Percentiles rank a stretch among this genome's conserved stretches.
Evolutionary conservation across 163 green algal species (phyloP).

Genomic region (Chloroidium sp.): DNA sequence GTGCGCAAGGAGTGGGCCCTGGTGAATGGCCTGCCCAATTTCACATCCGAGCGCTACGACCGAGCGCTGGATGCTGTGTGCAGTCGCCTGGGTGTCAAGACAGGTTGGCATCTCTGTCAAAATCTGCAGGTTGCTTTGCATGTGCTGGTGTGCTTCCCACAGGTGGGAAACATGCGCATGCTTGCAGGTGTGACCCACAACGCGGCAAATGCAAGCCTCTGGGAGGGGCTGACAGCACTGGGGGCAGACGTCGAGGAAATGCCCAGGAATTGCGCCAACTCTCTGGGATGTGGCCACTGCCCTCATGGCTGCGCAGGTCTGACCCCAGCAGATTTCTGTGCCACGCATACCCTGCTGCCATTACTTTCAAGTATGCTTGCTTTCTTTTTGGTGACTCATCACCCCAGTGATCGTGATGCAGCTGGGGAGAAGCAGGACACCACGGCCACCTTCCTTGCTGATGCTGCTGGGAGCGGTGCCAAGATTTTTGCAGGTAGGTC

Average conservation of each 20-base stretch:
- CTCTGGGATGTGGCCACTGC: constrained; percentile 23
- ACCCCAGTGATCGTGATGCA: neutral
- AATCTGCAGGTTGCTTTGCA: neutral
- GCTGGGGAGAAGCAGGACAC: constrained; percentile 45
- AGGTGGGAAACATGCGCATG: neutral
- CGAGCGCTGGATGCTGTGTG: constrained; percentile 46
- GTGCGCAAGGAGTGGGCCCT: constrained; percentile 53
- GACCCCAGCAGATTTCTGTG: no score
- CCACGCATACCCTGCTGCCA: no score
- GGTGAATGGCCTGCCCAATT: constrained; percentile 27
- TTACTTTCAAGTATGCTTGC: no score
- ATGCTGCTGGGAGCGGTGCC: constrained; percentile 38
- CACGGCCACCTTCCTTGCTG: constrained; percentile 45
- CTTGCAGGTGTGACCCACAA: constrained; percentile 15
- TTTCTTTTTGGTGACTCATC: no score
- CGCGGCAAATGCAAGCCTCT: constrained; percentile 25
- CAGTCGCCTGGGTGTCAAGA: constrained; percentile 34
- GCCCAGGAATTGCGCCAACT: constrained; percentile 43
- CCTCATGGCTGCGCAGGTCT: constrained; percentile 34
- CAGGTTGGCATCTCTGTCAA: constrained; percentile 5
- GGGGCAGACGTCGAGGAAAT: constrained; percentile 38
- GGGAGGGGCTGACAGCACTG: constrained; percentile 30
- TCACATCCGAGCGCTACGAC: constrained; percentile 26
- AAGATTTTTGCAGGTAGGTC: constrained; percentile 31
- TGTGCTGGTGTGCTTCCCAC: neutral